Conservation (phyloP, 495 filamentous ascomycete species). For the Talaromyces trachyspermus region DNA sequence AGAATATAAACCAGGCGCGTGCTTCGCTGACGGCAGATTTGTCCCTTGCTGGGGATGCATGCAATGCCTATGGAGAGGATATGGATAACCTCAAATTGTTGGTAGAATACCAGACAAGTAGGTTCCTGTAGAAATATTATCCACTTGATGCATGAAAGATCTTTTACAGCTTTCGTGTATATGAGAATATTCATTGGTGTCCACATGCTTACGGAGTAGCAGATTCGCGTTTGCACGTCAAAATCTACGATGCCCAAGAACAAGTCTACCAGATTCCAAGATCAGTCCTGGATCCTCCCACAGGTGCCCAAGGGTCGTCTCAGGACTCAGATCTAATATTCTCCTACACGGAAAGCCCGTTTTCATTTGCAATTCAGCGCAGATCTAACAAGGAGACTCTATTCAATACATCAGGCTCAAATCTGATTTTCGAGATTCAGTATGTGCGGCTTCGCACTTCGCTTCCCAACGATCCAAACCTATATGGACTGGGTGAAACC, state of each 20-base stretch:
- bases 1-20: constrained; percentile 27
- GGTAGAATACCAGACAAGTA: constrained; percentile 42
- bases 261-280: constrained; percentile 73
- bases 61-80: constrained; percentile 49
- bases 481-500: constrained; percentile 48
- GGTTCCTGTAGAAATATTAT: background rate
- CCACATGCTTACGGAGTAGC: background rate
- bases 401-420: constrained; percentile 37
- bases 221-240: constrained; percentile 78
- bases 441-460: constrained; percentile 44
- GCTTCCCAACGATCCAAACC: constrained; percentile 45
- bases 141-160: background rate
- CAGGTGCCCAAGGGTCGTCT: background rate
- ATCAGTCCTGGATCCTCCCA: constrained; percentile 63
- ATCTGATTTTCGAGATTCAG: constrained; percentile 48
- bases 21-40: constrained; percentile 41
- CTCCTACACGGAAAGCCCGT: constrained; percentile 43
- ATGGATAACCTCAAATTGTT: constrained; percentile 38
- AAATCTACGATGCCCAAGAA: constrained; percentile 70
- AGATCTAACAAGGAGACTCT: constrained; percentile 41
- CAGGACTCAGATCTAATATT: constrained; percentile 32
- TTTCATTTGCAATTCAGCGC: constrained; percentile 40
- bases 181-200: too few species aligned
- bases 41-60: constrained; percentile 38
- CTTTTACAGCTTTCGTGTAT: too few species aligned